phyloP scores from a whole-genome alignment of 108 stramenopile species.

The Poteriospumella lacustris region DNA sequence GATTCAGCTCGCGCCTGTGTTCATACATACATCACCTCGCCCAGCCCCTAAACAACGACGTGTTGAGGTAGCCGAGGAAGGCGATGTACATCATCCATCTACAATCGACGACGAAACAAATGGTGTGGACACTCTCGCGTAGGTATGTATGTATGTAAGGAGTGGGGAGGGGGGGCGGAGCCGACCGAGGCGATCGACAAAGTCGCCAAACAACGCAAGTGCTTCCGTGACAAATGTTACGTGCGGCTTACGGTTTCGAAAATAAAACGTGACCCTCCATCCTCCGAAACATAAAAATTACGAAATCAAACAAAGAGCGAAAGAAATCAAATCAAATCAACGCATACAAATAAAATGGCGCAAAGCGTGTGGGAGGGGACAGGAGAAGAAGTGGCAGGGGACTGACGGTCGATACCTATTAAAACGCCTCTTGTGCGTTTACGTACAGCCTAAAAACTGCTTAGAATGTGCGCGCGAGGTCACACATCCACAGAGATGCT shows the following conservation, averaged over 20 bases:
- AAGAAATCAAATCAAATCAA: background rate
- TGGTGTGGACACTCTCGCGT: background rate
- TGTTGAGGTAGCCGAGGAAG: too few species aligned
- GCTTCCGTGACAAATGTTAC: background rate
- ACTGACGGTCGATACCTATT: background rate
- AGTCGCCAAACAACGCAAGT: background rate
- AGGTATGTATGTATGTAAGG: background rate
- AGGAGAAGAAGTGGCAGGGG: background rate
- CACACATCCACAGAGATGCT: background rate
- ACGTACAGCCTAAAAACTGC: too few species aligned
- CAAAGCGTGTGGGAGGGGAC: background rate
- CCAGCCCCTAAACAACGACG: too few species aligned
- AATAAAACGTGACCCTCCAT: background rate
- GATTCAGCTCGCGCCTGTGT: too few species aligned
- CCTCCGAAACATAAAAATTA: background rate
- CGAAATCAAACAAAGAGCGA: background rate
- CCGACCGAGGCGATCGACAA: too few species aligned
- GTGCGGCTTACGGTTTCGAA: background rate
- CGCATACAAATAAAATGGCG: background rate
- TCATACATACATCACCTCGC: too few species aligned
- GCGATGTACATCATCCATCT: too few species aligned
- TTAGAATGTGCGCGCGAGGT: too few species aligned
- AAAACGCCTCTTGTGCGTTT: too few species aligned
- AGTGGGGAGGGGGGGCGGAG: too few species aligned
- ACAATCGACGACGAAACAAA: constrained; percentile 4